Percentiles rank a stretch among this genome's conserved stretches.
Conservation (phyloP, 805 yeast genomes). For the Wickerhamiella spandovensis region DNA sequence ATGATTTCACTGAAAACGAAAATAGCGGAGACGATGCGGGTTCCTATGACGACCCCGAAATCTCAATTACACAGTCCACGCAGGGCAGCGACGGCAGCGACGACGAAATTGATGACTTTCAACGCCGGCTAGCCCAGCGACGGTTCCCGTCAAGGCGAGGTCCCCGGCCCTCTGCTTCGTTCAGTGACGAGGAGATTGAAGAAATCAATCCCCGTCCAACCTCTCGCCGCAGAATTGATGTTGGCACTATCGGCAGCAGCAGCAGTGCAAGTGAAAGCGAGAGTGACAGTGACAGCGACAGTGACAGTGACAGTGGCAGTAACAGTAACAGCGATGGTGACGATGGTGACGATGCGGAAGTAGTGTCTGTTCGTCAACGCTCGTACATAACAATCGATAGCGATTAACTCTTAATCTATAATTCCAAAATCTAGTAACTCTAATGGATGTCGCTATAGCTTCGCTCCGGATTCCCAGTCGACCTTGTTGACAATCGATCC, state of each 20-base stretch:
- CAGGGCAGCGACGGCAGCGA: background rate
- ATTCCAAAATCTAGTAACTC: too few species aligned
- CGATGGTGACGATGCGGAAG: constrained; percentile 1
- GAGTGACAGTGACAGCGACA: background rate
- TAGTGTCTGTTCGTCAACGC: background rate
- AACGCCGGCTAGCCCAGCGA: too few species aligned
- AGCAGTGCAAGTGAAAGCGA: background rate
- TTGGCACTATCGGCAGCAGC: background rate
- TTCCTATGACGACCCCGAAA: constrained; percentile 6
- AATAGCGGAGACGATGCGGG: constrained; percentile 6
- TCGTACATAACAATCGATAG: background rate
- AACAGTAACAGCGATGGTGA: background rate
- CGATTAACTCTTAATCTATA: background rate
- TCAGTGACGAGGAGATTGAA: constrained; percentile 5
- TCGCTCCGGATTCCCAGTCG: constrained; percentile 4
- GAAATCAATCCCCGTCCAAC: background rate
- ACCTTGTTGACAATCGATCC: constrained; percentile 33
- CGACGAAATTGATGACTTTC: background rate
- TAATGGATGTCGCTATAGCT: background rate
- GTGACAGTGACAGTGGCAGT: background rate
- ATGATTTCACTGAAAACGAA: constrained; percentile 4
- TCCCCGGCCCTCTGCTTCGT: background rate
- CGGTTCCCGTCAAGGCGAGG: background rate
- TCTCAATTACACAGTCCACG: background rate
- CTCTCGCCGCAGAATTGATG: background rate